Conservation (phyloP, 352 stramenopile species). For the Lagenidium sp. region DNA sequence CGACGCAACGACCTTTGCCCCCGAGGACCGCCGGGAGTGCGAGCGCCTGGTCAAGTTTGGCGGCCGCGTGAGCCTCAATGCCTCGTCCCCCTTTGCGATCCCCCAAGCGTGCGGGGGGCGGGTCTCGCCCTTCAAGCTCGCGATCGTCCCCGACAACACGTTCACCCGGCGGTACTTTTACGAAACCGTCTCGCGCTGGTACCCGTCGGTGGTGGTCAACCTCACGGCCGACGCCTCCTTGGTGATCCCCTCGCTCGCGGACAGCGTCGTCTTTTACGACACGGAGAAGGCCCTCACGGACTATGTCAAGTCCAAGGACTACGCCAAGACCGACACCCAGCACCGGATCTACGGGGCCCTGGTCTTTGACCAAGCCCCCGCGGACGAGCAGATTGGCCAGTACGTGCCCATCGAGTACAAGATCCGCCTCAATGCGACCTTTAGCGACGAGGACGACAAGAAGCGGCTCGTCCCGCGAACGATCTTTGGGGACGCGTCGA, state of each 20-base stretch:
- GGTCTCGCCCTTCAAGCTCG: constrained; percentile 38
- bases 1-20: constrained; percentile 4
- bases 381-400: constrained; percentile 12
- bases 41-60: constrained; percentile 18
- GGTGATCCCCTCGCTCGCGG: constrained; percentile 27
- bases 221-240: constrained; percentile 5
- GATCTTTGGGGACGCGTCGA: constrained; percentile 5
- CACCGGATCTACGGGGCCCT: constrained; percentile 32
- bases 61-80: constrained; percentile 25
- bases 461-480: constrained; percentile 22
- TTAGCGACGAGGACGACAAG: constrained; percentile 2
- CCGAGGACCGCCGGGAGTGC: constrained; percentile 2
- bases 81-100: constrained; percentile 21
- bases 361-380: constrained; percentile 27
- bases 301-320: constrained; percentile 29
- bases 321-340: constrained; percentile 11
- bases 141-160: constrained; percentile 22
- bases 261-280: constrained; percentile 27
- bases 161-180: constrained; percentile 30
- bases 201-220: constrained; percentile 14
- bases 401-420: constrained; percentile 25
- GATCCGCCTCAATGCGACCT: constrained; percentile 30
- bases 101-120: constrained; percentile 23
- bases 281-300: constrained; percentile 15
- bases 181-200: constrained; percentile 19